These are phyloP conservation scores for Malassezia caprae DNA, from an alignment of 1,284 basidiomycete species.

Conservation along the genomic window DNA sequence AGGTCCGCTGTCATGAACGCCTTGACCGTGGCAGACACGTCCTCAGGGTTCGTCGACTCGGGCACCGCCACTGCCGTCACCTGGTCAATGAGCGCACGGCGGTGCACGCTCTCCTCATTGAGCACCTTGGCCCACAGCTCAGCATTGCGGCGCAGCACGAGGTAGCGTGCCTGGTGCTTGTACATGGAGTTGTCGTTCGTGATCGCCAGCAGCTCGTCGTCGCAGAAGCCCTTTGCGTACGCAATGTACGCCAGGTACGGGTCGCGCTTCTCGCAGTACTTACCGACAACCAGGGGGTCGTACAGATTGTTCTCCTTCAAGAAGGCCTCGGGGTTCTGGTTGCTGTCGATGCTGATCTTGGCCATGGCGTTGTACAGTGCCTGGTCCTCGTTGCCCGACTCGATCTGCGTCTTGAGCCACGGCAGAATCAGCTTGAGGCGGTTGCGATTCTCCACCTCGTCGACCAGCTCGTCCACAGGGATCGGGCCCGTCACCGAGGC, in stretches of 20 bases:
- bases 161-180: constrained; percentile 97
- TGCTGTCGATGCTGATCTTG: constrained; percentile 97
- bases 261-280: constrained; percentile 98
- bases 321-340: constrained; percentile 95
- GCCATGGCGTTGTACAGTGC: constrained; percentile 93
- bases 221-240: constrained; percentile 98
- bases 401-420: constrained; percentile 87
- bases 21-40: constrained; percentile 97
- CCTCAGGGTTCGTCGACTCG: constrained; percentile 94
- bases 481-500: constrained; percentile 92
- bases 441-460: constrained; percentile 76
- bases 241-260: constrained; percentile 98
- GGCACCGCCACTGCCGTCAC: constrained; percentile 72
- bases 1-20: constrained; percentile 95
- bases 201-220: constrained; percentile 91
- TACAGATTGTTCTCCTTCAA: constrained; percentile 98
- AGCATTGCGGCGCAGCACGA: constrained; percentile 87
- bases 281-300: constrained; percentile 89
- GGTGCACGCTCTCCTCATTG: constrained; percentile 76
- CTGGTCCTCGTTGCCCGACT: constrained; percentile 80
- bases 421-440: constrained; percentile 91
- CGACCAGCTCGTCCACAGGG: constrained; percentile 68
- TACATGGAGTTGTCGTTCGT: constrained; percentile 99
- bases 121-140: constrained; percentile 97
- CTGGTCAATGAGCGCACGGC: constrained; percentile 89